A percentile compares a stretch with the other conserved stretches of the same genome.
These are phyloP conservation scores for Nemania sp. DNA, from an alignment of 2,329 filamentous ascomycete genomes.

Conservation along the genomic window DNA sequence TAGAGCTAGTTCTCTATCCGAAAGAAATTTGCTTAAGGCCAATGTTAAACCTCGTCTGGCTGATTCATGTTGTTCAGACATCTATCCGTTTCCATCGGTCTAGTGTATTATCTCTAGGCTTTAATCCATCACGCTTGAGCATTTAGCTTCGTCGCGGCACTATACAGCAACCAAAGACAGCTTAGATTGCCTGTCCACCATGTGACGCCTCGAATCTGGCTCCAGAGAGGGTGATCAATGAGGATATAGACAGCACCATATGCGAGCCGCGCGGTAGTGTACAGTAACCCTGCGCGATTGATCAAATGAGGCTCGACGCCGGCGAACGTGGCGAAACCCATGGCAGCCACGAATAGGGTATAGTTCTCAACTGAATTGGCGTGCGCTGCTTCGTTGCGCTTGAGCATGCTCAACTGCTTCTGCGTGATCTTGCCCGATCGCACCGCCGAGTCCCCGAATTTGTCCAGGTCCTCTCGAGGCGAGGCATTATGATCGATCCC, in stretches of 20 bases:
- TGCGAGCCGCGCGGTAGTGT: slow-evolving; percentile 45
- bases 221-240: slow-evolving; percentile 41
- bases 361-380: slow-evolving; percentile 51
- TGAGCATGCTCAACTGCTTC: slow-evolving; percentile 46
- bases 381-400: slow-evolving; percentile 49
- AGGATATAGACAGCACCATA: slow-evolving; percentile 48
- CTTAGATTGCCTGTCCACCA: slow-evolving; percentile 50
- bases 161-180: slow-evolving; percentile 40
- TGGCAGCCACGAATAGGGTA: slow-evolving; percentile 42
- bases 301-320: slow-evolving; percentile 42
- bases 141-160: slow-evolving; percentile 24
- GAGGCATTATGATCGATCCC: slow-evolving; percentile 52
- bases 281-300: slow-evolving; percentile 45
- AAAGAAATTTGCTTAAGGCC: no score
- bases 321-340: slow-evolving; percentile 45
- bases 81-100: no score
- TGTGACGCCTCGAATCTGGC: slow-evolving; percentile 41
- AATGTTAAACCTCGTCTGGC: no score
- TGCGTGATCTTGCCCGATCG: slow-evolving; percentile 48
- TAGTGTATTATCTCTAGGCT: no score
- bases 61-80: no score
- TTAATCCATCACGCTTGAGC: no score
- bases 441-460: slow-evolving; percentile 49
- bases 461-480: slow-evolving; percentile 50
- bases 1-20: no score